Evolutionary conservation across 2,329 filamentous ascomycete genomes (phyloP).

Genomic region (Cytospora chrysosperma): DNA sequence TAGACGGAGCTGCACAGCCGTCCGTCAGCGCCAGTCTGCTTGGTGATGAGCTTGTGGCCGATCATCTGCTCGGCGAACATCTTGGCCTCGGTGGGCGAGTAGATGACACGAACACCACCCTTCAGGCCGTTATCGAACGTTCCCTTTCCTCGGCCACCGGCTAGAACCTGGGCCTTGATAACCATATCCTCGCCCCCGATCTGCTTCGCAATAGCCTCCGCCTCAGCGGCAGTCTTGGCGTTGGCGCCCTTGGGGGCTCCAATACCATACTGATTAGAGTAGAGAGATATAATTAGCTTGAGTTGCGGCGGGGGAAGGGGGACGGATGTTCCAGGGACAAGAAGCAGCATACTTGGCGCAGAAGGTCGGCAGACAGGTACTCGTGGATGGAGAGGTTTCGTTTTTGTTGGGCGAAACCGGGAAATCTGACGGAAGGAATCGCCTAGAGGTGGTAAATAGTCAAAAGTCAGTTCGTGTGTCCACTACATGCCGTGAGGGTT

Average conservation of each 20-base stretch:
- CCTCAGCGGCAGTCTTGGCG: constrained; percentile 79
- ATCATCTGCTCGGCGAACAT: constrained; percentile 99
- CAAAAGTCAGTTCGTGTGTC: constrained; percentile 20
- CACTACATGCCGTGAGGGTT: not conserved
- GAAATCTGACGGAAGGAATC: constrained; percentile 53
- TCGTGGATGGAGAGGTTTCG: constrained; percentile 96
- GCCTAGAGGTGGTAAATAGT: constrained; percentile 35
- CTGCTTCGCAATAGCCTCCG: constrained; percentile 84
- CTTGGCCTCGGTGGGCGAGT: constrained; percentile 93
- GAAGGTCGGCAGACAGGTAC: constrained; percentile 91
- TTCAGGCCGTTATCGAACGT: constrained; percentile 98
- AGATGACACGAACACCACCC: constrained; percentile 97
- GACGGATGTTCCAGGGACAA: not conserved
- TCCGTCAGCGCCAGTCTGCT: constrained; percentile 93
- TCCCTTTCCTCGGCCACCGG: constrained; percentile 96
- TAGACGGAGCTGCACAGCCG: constrained; percentile 97
- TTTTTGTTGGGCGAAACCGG: constrained; percentile 72
- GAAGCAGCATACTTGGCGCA: constrained; percentile 61
- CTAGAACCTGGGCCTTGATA: constrained; percentile 98
- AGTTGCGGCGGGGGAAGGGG: constrained; percentile 7
- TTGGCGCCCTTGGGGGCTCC: constrained; percentile 88
- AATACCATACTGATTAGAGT: constrained; percentile 74
- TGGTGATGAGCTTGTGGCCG: constrained; percentile 98
- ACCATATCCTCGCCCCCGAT: constrained; percentile 97
- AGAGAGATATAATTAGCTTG: constrained; percentile 28